Evolutionary conservation across 2,329 filamentous ascomycete genomes (phyloP), one percentile per base, ranked within the genome.

Genomic region (Aspergillus sp.): DNA sequence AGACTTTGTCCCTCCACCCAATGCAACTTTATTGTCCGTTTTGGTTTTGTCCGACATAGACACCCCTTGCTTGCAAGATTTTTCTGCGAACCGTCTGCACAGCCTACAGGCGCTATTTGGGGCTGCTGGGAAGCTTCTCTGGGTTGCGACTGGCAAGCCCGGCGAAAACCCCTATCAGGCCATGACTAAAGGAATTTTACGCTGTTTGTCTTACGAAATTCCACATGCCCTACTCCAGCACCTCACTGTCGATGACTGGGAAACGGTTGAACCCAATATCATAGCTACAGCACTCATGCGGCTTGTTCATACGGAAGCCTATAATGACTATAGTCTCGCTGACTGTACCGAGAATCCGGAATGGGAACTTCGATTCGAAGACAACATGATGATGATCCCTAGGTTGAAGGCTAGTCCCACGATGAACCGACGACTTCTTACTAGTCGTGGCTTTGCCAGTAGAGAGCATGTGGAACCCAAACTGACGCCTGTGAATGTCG

Each of bases 151-250:
- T 2, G 58, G 52, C 1, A 30, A 32, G 3, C 30, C 36, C 2
- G 25, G 15, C 17, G 51, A 38, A 7, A 11, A 50, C 1, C 47
- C 52, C 1, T 51, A 51, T 25, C 42, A 55, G 7, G 41, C 30
- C 19, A 56, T 62, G 53, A 54, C n/a, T 5, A 54, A 57, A 41
- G 59, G 54, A 2, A 25, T 61, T 36, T 23, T 61, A n/a, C 59
- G 59, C 11, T 21, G 11, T 8, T 21, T 42, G 3, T 13, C 48
- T 7, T 7, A 25, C 5, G 50, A 61, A 15, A 51, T 38, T 11
- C 17, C 36, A 4, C 55, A 57, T 21, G 48, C 53, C 2, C 48
- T 25, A n/a, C 15, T 60, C 15, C 59, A 61, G 36, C 38, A 54
- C 25, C 59, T 61, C 19, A 48, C 17, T 2, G 38, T 54, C 30